phyloP scores from a whole-genome alignment of 805 yeast genomes.

The Kurtzmaniella cleridarum region DNA sequence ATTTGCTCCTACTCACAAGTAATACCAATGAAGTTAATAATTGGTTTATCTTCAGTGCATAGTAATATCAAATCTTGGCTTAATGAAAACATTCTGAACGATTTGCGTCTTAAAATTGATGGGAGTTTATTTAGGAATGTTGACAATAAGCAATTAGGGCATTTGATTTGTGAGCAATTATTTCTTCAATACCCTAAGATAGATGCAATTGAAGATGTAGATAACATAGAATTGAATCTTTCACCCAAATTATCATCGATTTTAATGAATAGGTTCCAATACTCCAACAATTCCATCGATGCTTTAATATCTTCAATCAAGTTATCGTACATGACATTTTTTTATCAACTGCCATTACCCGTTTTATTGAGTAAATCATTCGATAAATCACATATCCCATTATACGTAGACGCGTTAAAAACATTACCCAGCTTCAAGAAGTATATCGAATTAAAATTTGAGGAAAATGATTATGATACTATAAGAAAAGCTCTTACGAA shows the following conservation, averaged over 20 bases:
- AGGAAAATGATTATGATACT: slow-evolving; percentile 1
- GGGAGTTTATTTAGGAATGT: slow-evolving; percentile 28
- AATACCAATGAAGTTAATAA: slow-evolving; percentile 29
- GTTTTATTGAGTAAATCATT: slow-evolving; percentile 14
- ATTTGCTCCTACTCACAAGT: slow-evolving; percentile 19
- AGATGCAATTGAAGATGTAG: slow-evolving; percentile 13
- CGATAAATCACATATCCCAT: slow-evolving; percentile 4
- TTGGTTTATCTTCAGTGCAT: slow-evolving; percentile 27
- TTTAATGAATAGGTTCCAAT: slow-evolving; percentile 28
- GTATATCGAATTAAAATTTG: slow-evolving; percentile 19
- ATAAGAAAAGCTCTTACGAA: slow-evolving; percentile 1
- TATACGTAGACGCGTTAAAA: slow-evolving; percentile 21
- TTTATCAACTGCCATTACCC: slow-evolving; percentile 33
- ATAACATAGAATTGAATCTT: slow-evolving; percentile 12
- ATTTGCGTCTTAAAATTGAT: slow-evolving; percentile 20
- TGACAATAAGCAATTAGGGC: slow-evolving; percentile 28
- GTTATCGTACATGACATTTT: slow-evolving; percentile 33
- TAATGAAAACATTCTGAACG: slow-evolving; percentile 25
- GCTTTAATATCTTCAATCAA: slow-evolving; percentile 32
- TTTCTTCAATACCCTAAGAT: slow-evolving; percentile 17
- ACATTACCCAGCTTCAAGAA: slow-evolving; percentile 33
- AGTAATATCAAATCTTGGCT: slow-evolving; percentile 34
- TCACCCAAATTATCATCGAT: slow-evolving; percentile 21
- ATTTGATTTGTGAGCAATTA: slow-evolving; percentile 26
- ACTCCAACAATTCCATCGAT: slow-evolving; percentile 38